phyloP scores from a whole-genome alignment of 2,329 filamentous ascomycete species.

The Basipetospora sp. region DNA sequence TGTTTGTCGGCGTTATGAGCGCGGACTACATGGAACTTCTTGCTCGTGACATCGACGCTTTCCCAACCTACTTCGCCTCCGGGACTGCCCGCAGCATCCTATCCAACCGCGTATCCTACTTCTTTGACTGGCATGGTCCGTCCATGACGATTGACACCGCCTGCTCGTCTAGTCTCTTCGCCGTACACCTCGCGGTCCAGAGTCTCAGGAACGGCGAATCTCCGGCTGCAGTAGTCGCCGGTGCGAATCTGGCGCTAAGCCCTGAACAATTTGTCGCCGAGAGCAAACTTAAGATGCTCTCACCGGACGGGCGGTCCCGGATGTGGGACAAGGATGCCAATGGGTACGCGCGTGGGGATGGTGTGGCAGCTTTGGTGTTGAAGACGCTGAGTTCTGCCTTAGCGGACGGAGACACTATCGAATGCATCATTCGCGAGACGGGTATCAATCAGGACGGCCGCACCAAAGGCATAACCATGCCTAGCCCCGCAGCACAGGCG shows the following conservation, averaged over 20 bases:
- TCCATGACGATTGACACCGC: conserved; percentile 38
- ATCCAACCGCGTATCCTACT: conserved; percentile 39
- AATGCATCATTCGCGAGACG: conserved; percentile 34
- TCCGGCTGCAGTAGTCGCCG: conserved; percentile 30
- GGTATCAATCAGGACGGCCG: conserved; percentile 42
- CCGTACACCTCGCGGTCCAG: conserved; percentile 35
- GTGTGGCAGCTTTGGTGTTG: conserved; percentile 37
- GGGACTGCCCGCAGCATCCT: conserved; percentile 38
- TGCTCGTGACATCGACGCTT: conserved; percentile 15
- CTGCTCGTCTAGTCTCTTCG: conserved; percentile 35
- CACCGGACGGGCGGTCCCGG: conserved; percentile 34
- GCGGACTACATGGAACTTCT: conserved; percentile 22
- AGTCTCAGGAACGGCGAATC: conserved; percentile 32
- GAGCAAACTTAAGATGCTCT: conserved; percentile 26
- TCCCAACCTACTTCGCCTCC: conserved; percentile 26
- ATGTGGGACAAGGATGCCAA: conserved; percentile 20
- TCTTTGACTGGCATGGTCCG: conserved; percentile 39
- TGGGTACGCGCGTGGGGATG: conserved; percentile 49
- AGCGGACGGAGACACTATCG: conserved; percentile 38
- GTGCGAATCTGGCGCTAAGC: conserved; percentile 31
- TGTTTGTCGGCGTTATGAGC: conserved; percentile 32
- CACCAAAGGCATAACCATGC: conserved; percentile 41
- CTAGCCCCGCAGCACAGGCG: conserved; percentile 33
- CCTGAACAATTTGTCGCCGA: conserved; percentile 33
- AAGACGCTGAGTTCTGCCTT: conserved; percentile 42